Percentiles rank a stretch among this genome's conserved stretches.
These are phyloP conservation scores for Thoreauomyces humboldtii DNA, from an alignment of 192 early-diverging fungal genomes.

Conservation along the genomic window DNA sequence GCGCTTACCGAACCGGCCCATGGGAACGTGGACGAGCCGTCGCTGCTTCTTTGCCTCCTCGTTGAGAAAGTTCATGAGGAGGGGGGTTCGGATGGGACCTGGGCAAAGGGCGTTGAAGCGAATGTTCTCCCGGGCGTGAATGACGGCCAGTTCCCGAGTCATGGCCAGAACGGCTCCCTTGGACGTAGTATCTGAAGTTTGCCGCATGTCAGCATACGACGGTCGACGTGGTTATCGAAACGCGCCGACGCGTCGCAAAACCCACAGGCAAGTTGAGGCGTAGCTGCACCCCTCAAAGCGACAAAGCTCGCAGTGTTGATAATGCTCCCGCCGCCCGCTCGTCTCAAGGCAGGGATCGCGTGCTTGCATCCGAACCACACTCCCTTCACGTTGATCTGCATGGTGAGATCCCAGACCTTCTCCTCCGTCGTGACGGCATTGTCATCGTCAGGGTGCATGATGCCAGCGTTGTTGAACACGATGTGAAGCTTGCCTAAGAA, in stretches of 20 bases:
- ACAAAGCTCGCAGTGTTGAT: slow-evolving; percentile 86
- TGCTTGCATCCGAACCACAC: slow-evolving; percentile 88
- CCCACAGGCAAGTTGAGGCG: slow-evolving; percentile 79
- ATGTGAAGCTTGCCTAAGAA: slow-evolving; percentile 68
- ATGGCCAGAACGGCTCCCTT: slow-evolving; percentile 83
- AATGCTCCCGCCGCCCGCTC: slow-evolving; percentile 71
- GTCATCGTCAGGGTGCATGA: slow-evolving; percentile 78
- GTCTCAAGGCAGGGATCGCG: slow-evolving; percentile 70
- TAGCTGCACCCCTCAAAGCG: slow-evolving; percentile 74
- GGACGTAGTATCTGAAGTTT: slow-evolving; percentile 79
- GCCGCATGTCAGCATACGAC: too few relatives aligned
- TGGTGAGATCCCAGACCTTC: slow-evolving; percentile 68
- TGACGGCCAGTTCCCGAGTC: slow-evolving; percentile 80
- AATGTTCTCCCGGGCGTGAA: slow-evolving; percentile 85
- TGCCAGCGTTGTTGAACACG: slow-evolving; percentile 86
- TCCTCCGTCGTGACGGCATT: slow-evolving; percentile 75
- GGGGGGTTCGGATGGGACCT: slow-evolving; percentile 73
- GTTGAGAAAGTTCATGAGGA: slow-evolving; percentile 81
- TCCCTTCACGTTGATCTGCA: slow-evolving; percentile 85
- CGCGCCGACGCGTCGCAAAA: too few relatives aligned
- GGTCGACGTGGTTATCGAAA: too few relatives aligned
- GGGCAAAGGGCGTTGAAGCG: slow-evolving; percentile 81
- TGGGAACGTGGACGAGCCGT: slow-evolving; percentile 74
- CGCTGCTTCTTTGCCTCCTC: slow-evolving; percentile 81
- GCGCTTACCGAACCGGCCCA: slow-evolving; percentile 73